Conservation (phyloP, 352 stramenopile species). For the Phytophthora crassamura region DNA sequence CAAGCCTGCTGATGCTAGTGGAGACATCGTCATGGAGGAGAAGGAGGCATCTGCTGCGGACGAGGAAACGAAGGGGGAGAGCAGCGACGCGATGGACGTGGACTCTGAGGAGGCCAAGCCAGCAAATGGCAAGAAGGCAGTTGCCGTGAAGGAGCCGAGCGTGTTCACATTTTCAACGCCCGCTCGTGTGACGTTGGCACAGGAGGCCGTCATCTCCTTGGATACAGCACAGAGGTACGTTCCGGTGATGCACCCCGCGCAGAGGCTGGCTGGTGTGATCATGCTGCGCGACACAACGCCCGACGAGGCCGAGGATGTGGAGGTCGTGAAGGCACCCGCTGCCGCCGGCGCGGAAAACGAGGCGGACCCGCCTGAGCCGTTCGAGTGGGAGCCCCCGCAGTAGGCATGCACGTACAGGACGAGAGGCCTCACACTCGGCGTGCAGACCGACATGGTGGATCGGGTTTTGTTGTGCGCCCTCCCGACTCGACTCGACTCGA, state of each 20-base stretch:
- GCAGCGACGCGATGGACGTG: slow-evolving; percentile 74
- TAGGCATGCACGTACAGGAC: slow-evolving; percentile 41
- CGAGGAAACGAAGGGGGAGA: slow-evolving; percentile 57
- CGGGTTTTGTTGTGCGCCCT: slow-evolving; percentile 16
- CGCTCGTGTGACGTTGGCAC: slow-evolving; percentile 92
- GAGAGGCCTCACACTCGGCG: slow-evolving; percentile 25
- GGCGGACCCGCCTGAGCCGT: slow-evolving; percentile 94
- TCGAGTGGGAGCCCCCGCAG: slow-evolving; percentile 94
- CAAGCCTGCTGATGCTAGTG: slow-evolving; percentile 53
- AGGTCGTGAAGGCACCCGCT: slow-evolving; percentile 92
- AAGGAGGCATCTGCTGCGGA: slow-evolving; percentile 45
- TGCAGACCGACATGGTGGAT: slow-evolving; percentile 31
- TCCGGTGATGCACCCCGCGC: slow-evolving; percentile 70
- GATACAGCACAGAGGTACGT: slow-evolving; percentile 94
- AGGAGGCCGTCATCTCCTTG: slow-evolving; percentile 92
- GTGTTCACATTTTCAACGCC: slow-evolving; percentile 95
- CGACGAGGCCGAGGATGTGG: slow-evolving; percentile 93
- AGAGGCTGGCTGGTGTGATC: slow-evolving; percentile 92
- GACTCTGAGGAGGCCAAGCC: slow-evolving; percentile 64
- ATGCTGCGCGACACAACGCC: slow-evolving; percentile 96
- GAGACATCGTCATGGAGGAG: slow-evolving; percentile 61
- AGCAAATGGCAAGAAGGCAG: slow-evolving; percentile 52
- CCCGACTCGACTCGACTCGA: slow-evolving; percentile 17
- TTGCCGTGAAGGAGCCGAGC: slow-evolving; percentile 90
- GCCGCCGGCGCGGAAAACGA: slow-evolving; percentile 93